A percentile compares a stretch with the other conserved stretches of the same genome.
Conservation (phyloP, 1,139 yeast species). For the Debaryomyces singareniensis region DNA sequence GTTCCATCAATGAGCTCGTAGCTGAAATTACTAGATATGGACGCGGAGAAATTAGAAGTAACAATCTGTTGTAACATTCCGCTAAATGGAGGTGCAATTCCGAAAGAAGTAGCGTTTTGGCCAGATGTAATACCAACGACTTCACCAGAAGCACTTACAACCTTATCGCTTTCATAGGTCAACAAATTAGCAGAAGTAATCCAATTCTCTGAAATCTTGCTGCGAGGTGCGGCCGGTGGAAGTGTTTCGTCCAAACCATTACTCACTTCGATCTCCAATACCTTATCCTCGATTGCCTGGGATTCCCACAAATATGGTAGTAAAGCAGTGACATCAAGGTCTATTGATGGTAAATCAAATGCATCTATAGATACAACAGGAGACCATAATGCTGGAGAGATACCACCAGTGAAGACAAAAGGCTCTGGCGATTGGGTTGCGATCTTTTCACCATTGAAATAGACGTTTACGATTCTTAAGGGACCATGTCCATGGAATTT, state of each 20-base stretch:
- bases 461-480: conserved; percentile 47
- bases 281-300: conserved; percentile 13
- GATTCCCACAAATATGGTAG: conserved; percentile 56
- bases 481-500: conserved; percentile 60
- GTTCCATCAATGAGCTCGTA: conserved; percentile 31
- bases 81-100: conserved; percentile 23
- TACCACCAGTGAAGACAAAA: conserved; percentile 70
- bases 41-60: conserved; percentile 22
- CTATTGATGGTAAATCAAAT: conserved; percentile 62
- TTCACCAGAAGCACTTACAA: conserved; percentile 35
- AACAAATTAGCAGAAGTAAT: conserved; percentile 60
- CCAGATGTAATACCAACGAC: conserved; percentile 18
- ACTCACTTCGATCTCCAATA: conserved; percentile 42
- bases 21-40: conserved; percentile 22
- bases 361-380: conserved; percentile 71
- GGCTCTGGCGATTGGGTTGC: conserved; percentile 52
- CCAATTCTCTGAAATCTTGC: conserved; percentile 58
- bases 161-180: conserved; percentile 48
- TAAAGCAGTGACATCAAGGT: conserved; percentile 60
- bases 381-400: conserved; percentile 72
- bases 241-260: conserved; percentile 48
- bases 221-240: conserved; percentile 8
- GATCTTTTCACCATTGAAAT: conserved; percentile 42
- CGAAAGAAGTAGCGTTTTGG: conserved; percentile 12
- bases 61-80: conserved; percentile 32